Percentiles rank a stretch among this genome's conserved stretches.
These are phyloP conservation scores for Dioszegia crocea DNA, from an alignment of 768 basidiomycete species.

Conservation along the genomic window DNA sequence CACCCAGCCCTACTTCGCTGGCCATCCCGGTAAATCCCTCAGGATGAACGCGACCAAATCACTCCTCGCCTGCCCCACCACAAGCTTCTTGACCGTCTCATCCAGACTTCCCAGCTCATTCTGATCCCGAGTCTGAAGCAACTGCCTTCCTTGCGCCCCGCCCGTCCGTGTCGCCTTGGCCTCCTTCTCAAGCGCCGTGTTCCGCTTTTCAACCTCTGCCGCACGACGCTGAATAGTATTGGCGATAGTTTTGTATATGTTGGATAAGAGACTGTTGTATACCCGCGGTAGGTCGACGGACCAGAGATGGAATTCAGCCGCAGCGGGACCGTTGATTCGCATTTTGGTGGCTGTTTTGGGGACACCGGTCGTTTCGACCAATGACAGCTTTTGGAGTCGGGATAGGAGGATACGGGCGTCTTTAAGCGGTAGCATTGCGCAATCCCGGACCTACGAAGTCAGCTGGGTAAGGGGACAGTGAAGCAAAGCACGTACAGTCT, in stretches of 20 bases:
- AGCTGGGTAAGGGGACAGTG: neutral
- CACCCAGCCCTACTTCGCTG: slow-evolving; percentile 5
- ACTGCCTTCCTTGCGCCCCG: slow-evolving; percentile 69
- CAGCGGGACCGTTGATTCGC: slow-evolving; percentile 53
- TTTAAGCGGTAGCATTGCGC: slow-evolving; percentile 86
- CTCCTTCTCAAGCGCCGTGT: slow-evolving; percentile 70
- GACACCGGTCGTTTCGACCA: slow-evolving; percentile 89
- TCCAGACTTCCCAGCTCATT: slow-evolving; percentile 72
- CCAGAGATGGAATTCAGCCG: slow-evolving; percentile 61
- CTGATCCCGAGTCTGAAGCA: slow-evolving; percentile 69
- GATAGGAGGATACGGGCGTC: slow-evolving; percentile 77
- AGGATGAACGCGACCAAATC: slow-evolving; percentile 87
- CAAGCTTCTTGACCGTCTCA: slow-evolving; percentile 66
- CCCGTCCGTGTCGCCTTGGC: slow-evolving; percentile 65
- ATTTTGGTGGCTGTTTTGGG: slow-evolving; percentile 86
- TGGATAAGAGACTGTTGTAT: slow-evolving; percentile 68
- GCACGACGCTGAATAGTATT: slow-evolving; percentile 73
- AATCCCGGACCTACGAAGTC: slow-evolving; percentile 70
- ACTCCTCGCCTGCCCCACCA: slow-evolving; percentile 74
- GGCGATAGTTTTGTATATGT: slow-evolving; percentile 82
- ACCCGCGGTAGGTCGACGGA: slow-evolving; percentile 82
- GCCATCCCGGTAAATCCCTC: slow-evolving; percentile 62
- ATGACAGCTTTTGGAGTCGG: slow-evolving; percentile 69
- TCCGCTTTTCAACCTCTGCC: slow-evolving; percentile 68
- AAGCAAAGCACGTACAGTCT: slow-evolving; percentile 61